Evolutionary conservation across 495 filamentous ascomycete species (phyloP).

Genomic region (Penicillium manginii): DNA sequence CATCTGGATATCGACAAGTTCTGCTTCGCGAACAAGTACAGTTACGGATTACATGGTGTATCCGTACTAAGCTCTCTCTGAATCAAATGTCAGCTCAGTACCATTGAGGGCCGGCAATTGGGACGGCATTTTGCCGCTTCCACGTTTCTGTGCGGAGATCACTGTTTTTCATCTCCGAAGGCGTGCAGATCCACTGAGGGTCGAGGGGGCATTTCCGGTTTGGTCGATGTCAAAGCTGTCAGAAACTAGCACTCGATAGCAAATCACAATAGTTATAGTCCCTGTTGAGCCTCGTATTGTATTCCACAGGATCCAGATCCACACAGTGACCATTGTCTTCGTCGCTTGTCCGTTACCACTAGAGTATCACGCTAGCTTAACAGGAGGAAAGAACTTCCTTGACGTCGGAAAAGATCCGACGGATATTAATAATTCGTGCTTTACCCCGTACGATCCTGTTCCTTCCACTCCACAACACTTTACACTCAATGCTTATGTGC

Average conservation of each 20-base stretch:
- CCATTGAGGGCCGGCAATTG: too few species aligned
- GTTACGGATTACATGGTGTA: too few species aligned
- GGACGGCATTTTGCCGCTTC: neutral
- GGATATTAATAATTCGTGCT: neutral
- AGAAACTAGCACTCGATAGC: neutral
- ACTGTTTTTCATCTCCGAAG: neutral
- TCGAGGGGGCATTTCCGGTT: neutral
- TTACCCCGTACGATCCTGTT: slow-evolving; percentile 1
- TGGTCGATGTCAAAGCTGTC: neutral
- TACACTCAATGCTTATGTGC: neutral
- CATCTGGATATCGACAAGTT: neutral
- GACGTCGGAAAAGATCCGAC: neutral
- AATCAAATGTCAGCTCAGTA: too few species aligned
- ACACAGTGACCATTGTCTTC: neutral
- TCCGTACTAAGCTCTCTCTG: too few species aligned
- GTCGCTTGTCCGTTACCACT: neutral
- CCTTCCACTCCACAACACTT: neutral
- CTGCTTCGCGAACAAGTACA: neutral
- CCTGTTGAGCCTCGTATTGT: neutral
- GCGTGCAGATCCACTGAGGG: neutral
- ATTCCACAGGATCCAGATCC: neutral
- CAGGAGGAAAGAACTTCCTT: neutral
- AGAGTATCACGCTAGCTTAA: neutral
- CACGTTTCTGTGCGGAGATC: neutral
- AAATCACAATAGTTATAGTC: neutral